Percentiles rank a stretch among this genome's conserved stretches.
These are phyloP conservation scores for Apiospora sp. DNA, from an alignment of 2,329 filamentous ascomycete genomes.

Conservation along the genomic window DNA sequence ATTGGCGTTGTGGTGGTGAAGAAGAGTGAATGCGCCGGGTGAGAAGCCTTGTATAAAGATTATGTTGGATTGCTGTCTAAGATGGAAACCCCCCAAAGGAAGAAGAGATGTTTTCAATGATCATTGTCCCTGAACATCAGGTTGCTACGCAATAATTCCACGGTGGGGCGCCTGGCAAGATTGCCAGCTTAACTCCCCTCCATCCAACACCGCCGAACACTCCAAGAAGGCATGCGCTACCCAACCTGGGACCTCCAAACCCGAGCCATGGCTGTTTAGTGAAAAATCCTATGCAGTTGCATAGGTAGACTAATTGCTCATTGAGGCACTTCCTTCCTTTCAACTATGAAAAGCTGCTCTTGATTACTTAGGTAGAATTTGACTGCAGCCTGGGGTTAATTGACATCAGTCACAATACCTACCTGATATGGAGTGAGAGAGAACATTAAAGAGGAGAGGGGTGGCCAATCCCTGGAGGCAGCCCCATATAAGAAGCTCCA, in stretches of 20 bases:
- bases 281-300: not conserved
- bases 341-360: not conserved
- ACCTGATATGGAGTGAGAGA: not conserved
- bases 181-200: constrained; percentile 16
- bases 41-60: constrained; percentile 11
- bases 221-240: constrained; percentile 2
- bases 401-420: not conserved
- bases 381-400: not conserved
- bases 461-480: constrained; percentile 8
- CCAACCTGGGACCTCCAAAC: not conserved
- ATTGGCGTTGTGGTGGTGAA: constrained; percentile 3
- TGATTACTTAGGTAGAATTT: not conserved
- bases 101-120: constrained; percentile 19
- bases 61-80: not conserved
- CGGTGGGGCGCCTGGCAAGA: constrained; percentile 16
- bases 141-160: constrained; percentile 22
- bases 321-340: not conserved
- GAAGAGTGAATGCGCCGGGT: constrained; percentile 18
- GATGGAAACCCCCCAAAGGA: not conserved
- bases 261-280: not conserved
- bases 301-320: not conserved
- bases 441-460: constrained; percentile 20
- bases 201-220: not conserved
- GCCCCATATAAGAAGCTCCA: not conserved
- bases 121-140: constrained; percentile 20